Evolutionary conservation across 2,329 filamentous ascomycete species (phyloP).

Genomic region (Septoria petroselini): DNA sequence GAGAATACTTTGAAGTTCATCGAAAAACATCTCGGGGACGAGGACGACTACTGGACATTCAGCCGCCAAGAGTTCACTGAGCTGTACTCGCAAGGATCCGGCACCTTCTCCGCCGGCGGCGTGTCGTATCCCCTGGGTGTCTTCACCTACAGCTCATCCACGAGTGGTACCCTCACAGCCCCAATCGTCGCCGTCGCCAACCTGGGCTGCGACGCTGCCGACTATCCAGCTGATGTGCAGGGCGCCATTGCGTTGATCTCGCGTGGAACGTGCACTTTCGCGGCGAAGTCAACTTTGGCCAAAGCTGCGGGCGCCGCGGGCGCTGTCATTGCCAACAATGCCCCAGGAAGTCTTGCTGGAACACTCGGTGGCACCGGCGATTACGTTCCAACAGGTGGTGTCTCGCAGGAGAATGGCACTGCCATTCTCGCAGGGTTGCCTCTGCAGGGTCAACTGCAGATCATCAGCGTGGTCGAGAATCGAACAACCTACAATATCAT

Average conservation of each 20-base stretch:
- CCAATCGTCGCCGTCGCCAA: constrained; percentile 58
- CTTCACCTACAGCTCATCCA: constrained; percentile 58
- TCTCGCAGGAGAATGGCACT: constrained; percentile 59
- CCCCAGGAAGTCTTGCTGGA: constrained; percentile 53
- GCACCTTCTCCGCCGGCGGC: constrained; percentile 52
- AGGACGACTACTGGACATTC: constrained; percentile 59
- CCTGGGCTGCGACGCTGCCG: constrained; percentile 60
- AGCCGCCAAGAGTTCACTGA: constrained; percentile 48
- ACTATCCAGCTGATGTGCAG: constrained; percentile 59
- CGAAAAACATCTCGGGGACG: constrained; percentile 38
- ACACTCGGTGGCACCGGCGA: constrained; percentile 62
- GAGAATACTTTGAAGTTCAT: constrained; percentile 43
- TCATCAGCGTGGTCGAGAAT: constrained; percentile 48
- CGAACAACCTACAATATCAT: constrained; percentile 57
- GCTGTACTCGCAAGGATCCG: constrained; percentile 37
- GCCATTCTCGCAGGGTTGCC: constrained; percentile 55
- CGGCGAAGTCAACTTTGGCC: constrained; percentile 65
- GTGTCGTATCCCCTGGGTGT: constrained; percentile 57
- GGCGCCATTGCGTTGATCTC: constrained; percentile 68
- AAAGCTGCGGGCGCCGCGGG: constrained; percentile 67
- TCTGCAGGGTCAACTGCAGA: constrained; percentile 41
- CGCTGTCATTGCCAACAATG: constrained; percentile 72
- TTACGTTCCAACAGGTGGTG: constrained; percentile 66
- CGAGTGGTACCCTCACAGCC: constrained; percentile 57
- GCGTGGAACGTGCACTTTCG: constrained; percentile 69